phyloP scores from a whole-genome alignment of 2,329 filamentous ascomycete species.

The Fusarium metavorans region DNA sequence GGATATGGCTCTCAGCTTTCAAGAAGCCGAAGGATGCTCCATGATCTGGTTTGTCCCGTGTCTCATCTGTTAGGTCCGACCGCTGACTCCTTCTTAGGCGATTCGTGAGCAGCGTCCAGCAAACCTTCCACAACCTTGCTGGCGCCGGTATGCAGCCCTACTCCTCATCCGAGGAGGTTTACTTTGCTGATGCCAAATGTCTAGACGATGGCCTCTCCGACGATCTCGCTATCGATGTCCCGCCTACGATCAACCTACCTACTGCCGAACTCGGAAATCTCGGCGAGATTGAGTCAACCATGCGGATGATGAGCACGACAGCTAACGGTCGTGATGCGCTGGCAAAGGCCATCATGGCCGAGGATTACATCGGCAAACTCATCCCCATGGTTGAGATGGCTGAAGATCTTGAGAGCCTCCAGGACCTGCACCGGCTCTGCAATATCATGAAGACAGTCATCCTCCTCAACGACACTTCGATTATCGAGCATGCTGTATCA shows the following conservation, averaged over 20 bases:
- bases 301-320: slow-evolving; percentile 82
- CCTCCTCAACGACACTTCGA: slow-evolving; percentile 91
- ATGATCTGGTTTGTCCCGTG: slow-evolving; percentile 79
- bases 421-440: slow-evolving; percentile 90
- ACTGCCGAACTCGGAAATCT: slow-evolving; percentile 85
- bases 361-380: slow-evolving; percentile 89
- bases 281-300: slow-evolving; percentile 84
- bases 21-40: slow-evolving; percentile 94
- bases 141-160: slow-evolving; percentile 66
- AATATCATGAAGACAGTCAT: slow-evolving; percentile 99
- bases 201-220: slow-evolving; percentile 89
- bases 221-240: slow-evolving; percentile 81
- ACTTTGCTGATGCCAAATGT: slow-evolving; percentile 43
- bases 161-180: background rate
- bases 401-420: slow-evolving; percentile 88
- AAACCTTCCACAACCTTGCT: slow-evolving; percentile 72
- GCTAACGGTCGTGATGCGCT: slow-evolving; percentile 85
- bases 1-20: slow-evolving; percentile 98
- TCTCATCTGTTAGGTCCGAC: background rate
- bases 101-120: slow-evolving; percentile 89
- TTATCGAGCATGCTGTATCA: slow-evolving; percentile 93
- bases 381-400: slow-evolving; percentile 88
- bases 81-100: slow-evolving; percentile 70
- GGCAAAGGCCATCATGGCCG: slow-evolving; percentile 85
- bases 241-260: slow-evolving; percentile 79